Evolutionary conservation across 2,329 filamentous ascomycete species (phyloP).

Genomic region (Calonectria fujianensis): DNA sequence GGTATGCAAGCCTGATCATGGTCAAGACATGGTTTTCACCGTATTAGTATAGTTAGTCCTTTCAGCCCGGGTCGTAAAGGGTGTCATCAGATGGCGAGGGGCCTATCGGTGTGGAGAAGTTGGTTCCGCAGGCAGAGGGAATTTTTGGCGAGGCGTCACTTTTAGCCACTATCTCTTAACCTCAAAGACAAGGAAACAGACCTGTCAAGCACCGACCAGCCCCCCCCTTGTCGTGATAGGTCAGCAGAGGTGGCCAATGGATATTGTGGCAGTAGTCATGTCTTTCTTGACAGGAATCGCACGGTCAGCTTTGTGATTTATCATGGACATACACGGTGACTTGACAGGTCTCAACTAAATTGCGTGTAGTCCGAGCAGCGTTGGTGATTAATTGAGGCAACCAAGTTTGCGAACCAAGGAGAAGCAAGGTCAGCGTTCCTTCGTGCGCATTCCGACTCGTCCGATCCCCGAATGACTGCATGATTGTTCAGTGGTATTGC

Average conservation of each 20-base stretch:
- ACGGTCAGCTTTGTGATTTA: slow-evolving; percentile 8
- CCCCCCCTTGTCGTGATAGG: not conserved
- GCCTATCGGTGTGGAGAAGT: slow-evolving; percentile 38
- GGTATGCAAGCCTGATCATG: slow-evolving; percentile 44
- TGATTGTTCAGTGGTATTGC: slow-evolving; percentile 29
- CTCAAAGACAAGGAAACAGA: not conserved
- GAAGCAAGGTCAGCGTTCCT: slow-evolving; percentile 33
- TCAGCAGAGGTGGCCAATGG: slow-evolving; percentile 22
- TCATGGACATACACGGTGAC: not conserved
- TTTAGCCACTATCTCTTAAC: slow-evolving; percentile 17
- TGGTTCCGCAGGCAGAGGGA: slow-evolving; percentile 29
- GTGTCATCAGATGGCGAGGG: slow-evolving; percentile 20
- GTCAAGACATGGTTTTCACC: slow-evolving; percentile 38
- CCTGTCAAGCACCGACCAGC: not conserved
- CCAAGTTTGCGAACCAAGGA: slow-evolving; percentile 9
- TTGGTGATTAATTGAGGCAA: slow-evolving; percentile 29
- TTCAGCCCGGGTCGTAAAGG: not conserved
- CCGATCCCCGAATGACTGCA: slow-evolving; percentile 39
- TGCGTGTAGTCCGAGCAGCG: not conserved
- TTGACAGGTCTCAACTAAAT: slow-evolving; percentile 27
- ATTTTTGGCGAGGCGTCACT: slow-evolving; percentile 25
- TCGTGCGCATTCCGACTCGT: slow-evolving; percentile 37
- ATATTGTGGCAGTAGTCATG: slow-evolving; percentile 20
- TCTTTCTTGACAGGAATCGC: slow-evolving; percentile 8
- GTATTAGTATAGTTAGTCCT: not conserved